Evolutionary conservation across 331 rosid species (phyloP).

Genomic region (Ulmus americana): DNA sequence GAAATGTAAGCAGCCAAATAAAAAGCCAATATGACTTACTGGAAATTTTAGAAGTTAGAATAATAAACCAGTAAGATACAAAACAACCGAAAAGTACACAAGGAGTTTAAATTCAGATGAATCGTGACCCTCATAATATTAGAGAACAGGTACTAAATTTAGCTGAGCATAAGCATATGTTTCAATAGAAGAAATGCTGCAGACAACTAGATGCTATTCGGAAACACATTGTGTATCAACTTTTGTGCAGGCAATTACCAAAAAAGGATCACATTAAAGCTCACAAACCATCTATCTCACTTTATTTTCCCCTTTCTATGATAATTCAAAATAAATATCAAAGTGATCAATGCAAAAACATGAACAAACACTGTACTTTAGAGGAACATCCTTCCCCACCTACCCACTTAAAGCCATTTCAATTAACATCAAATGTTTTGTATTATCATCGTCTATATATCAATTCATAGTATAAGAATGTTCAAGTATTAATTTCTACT

Average conservation of each 20-base stretch:
- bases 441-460: background rate
- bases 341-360: background rate
- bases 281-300: background rate
- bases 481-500: background rate
- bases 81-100: conserved; percentile 3
- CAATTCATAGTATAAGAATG: background rate
- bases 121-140: background rate
- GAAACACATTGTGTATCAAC: background rate
- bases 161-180: conserved; percentile 8
- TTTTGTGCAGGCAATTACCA: background rate
- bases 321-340: conserved; percentile 5
- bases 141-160: background rate
- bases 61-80: conserved; percentile 6
- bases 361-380: background rate
- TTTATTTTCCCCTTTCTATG: conserved; percentile 1
- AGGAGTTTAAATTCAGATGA: conserved; percentile 1
- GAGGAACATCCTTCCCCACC: background rate
- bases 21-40: background rate
- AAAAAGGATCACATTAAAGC: background rate
- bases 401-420: background rate
- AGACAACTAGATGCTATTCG: background rate
- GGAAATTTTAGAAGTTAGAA: background rate
- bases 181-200: background rate
- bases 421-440: background rate
- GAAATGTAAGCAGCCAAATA: conserved; percentile 9